A percentile compares a stretch with the other conserved stretches of the same genome.
phyloP scores from a whole-genome alignment of 75 land plant genomes.

The Sequoia sempervirens region DNA sequence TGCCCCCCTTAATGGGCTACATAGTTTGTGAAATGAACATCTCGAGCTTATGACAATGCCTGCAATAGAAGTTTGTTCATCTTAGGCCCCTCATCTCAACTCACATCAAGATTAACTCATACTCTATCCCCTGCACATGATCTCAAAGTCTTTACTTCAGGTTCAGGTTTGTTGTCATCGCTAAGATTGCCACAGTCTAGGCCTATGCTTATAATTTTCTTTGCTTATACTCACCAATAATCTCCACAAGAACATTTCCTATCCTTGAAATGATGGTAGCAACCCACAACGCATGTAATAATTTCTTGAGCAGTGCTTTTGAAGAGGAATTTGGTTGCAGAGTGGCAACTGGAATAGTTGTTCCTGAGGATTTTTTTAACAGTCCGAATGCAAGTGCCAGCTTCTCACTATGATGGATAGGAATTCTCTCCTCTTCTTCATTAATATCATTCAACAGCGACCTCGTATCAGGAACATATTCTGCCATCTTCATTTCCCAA shows the following conservation, averaged over 20 bases:
- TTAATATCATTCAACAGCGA: background rate
- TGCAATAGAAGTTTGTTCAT: too few species aligned
- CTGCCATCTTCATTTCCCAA: background rate
- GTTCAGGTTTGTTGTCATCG: background rate
- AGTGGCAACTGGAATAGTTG: background rate
- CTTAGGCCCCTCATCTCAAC: too few species aligned
- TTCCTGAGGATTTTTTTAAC: background rate
- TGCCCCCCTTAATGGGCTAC: too few species aligned
- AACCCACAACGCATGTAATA: background rate
- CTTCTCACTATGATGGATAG: background rate
- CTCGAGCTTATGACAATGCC: too few species aligned
- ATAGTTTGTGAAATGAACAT: too few species aligned
- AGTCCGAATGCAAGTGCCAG: background rate
- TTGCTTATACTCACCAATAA: background rate
- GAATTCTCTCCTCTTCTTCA: background rate
- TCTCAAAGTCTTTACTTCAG: background rate
- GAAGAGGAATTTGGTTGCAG: background rate
- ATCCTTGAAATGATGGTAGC: background rate
- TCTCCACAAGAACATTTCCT: background rate
- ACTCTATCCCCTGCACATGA: too few species aligned
- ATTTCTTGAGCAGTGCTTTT: background rate
- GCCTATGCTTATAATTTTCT: background rate
- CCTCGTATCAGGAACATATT: background rate
- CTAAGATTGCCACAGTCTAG: background rate
- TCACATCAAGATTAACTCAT: too few species aligned